Base-by-base conservation (phyloP, 805 yeast genomes). In the Huiozyma naganishii region DNA sequence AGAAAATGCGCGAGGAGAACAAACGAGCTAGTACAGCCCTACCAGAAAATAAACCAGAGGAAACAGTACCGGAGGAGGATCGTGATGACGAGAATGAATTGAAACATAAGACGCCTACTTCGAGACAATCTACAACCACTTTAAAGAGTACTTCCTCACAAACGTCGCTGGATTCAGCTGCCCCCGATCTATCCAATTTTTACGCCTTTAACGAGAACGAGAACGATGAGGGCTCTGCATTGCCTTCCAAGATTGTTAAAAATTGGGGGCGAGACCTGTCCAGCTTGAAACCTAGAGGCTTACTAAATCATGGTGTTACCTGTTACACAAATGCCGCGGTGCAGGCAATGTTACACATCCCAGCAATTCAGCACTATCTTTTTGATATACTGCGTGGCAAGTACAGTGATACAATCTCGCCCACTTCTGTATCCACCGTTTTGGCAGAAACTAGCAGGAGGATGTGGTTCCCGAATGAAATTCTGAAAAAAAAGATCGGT, bases 281-380 rank as follows among this genome's bases (percentile, higher is more conserved):
- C 10, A 42, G 41, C 7, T 56, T 65, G 35, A 71, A 72, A 32
- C 81, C 81, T n/a, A 52, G 65, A 28, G 98, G 98, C 0, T 68
- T 90, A 41, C 64, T 83, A 41, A 90, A 90, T 62, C 89, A 83
- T 52, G 97, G 97, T 36, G 97, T 92, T 39, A 90, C 97, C 4
- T 90, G 98, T 62, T 90, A 90, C 66, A 89, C 90, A 76, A 90
- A 92, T 62, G 82, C 95, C 6, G 97, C 97, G 1, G 80, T 92
- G 27, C 97, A 90, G 67, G 80, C 94, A 1, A 66, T 92, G 70
- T 65, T 89, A 32, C 98, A 90, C 57, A 78, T 88, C 13, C 97
- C 98, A 6, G 94, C 97, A 5, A 64, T 90, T 44, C 84, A 83
- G 53, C 90, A 86, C 59, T 92, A 89, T 58, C 66, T 92, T 43